Base-by-base conservation (phyloP, 139 green algal species). In the Coelastrella sp. region DNA sequence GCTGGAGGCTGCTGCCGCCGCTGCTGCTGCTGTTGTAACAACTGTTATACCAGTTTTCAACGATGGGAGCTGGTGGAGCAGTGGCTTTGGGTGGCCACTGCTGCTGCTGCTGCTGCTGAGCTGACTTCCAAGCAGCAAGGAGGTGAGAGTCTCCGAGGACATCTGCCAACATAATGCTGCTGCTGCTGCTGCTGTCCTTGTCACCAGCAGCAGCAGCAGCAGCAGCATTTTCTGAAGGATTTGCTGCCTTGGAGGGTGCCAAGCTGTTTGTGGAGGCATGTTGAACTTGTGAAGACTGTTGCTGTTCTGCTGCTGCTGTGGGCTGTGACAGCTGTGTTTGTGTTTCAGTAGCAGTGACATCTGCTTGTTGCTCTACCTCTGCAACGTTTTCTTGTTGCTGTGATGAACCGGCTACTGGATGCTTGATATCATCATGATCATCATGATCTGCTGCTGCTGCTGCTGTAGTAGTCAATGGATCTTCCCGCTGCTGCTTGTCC, bases 161-260 rank as follows among this genome's bases (percentile, higher is more conserved):
- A 3, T 79, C 72, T 43, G 72, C 72, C 32, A 79, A 21, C 23
- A 40, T 37, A n/a, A 79, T 35, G 41, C 27, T 43, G 43, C 72
- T 79, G 72, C 72, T 79, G 72, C 72, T 63, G 72, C 41, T 79
- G 7, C 25, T 79, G 71, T 7, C 38, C 53, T 64, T 19, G 19
- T 64, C 17, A 27, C 21, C 21, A 27, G 53, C 53, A 64, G 53
- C 32, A 72, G 63, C 63, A 43, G 63, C 63, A 72, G 63, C 62
- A 38, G n/a, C 62, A 71, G 27, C 11, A 27, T 7, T 7, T 40
- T n/a, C 7, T 71, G n/a, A 19, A 19, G 53, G 15, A 30, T 25
- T 25, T 51, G 66, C 35, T 48, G 35, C 34, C 27, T 7, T 2
- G 11, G 34, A 23, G 34, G 66, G 35, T 40, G 71, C 27, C 9